Evolutionary conservation across 805 yeast genomes (phyloP).

Genomic region (Lipomyces yamanashiensis): DNA sequence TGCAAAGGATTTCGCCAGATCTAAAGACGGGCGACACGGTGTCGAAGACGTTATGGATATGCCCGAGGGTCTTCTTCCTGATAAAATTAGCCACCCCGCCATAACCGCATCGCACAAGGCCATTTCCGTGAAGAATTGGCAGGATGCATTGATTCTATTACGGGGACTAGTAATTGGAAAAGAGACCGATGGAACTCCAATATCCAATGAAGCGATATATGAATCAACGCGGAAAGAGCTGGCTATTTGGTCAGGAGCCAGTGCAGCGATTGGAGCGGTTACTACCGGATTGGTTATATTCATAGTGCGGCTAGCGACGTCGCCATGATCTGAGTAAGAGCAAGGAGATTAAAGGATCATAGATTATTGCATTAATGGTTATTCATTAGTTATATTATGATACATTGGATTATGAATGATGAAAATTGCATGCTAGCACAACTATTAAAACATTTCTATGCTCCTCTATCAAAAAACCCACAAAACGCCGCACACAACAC

Average conservation of each 20-base stretch:
- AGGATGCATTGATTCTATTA: neutral
- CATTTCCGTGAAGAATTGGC: neutral
- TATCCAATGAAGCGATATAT: constrained; percentile 13
- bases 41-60: constrained; percentile 6
- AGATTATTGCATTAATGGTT: neutral
- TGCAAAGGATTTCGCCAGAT: neutral
- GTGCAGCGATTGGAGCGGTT: constrained; percentile 26
- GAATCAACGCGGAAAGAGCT: constrained; percentile 23
- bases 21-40: neutral
- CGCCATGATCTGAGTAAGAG: neutral
- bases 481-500: too few species aligned
- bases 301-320: neutral
- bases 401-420: neutral
- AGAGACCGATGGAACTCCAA: neutral
- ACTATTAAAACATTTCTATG: too few species aligned
- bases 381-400: neutral
- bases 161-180: constrained; percentile 6
- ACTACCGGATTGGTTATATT: constrained; percentile 6
- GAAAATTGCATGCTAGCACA: too few species aligned
- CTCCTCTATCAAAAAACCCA: too few species aligned
- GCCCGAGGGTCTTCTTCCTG: constrained; percentile 2
- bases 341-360: neutral
- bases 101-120: neutral
- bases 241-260: constrained; percentile 21
- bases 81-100: neutral